Conservation (phyloP, 2,329 filamentous ascomycete species). For the Colletotrichum endophyticum region DNA sequence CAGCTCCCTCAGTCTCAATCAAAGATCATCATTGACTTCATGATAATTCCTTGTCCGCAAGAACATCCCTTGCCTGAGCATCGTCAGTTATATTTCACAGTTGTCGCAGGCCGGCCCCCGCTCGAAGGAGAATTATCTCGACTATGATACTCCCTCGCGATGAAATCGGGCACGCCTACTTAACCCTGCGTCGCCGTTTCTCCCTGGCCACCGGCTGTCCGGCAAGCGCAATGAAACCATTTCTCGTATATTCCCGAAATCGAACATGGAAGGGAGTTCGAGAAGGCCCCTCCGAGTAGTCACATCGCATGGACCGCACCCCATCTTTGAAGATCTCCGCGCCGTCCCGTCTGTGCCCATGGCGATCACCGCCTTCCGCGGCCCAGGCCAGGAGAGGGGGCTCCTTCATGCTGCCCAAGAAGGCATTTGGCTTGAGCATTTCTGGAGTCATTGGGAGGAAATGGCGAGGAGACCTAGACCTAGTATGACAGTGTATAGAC, state of each 20-base stretch:
- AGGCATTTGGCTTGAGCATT: not conserved
- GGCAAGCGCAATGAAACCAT: not conserved
- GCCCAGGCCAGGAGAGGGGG: rapidly evolving
- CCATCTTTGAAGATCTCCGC: not conserved
- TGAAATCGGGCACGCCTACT: rapidly evolving
- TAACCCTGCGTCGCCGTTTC: rapidly evolving
- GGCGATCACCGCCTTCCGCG: not conserved
- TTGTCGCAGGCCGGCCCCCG: not conserved
- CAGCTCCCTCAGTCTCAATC: not conserved
- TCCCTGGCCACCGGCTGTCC: not conserved
- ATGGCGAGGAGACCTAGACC: rapidly evolving
- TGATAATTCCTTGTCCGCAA: not conserved
- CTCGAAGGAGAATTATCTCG: rapidly evolving
- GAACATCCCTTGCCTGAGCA: not conserved
- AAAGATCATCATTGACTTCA: not conserved
- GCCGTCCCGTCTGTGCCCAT: not conserved
- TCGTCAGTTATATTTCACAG: not conserved
- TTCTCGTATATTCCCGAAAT: not conserved
- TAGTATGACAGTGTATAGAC: rapidly evolving
- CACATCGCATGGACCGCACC: not conserved
- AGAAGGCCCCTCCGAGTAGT: not conserved
- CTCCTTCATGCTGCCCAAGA: not conserved
- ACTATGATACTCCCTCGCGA: not conserved
- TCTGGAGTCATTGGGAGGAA: not conserved
- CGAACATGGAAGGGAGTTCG: not conserved